Base-by-base conservation (phyloP, 164 flowering plant species). In the Chloranthus sessilifolius region DNA sequence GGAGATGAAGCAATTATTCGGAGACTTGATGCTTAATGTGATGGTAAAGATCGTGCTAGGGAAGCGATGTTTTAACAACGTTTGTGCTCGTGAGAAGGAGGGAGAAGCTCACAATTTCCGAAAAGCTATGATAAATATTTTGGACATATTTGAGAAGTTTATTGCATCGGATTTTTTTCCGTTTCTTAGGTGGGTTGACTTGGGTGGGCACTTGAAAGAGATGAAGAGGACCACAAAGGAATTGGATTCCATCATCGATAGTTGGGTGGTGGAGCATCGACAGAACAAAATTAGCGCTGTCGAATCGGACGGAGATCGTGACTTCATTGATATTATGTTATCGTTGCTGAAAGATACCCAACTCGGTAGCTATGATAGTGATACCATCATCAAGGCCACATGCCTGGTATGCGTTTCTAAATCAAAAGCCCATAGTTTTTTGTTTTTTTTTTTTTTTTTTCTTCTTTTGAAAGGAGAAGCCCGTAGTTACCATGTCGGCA, bases 291-390 rank as follows among this genome's bases (percentile, higher is more conserved):
- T 16, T 1, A 21, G 17, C 15, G 33, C 43, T 16, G 12, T 4
- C 5, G 44, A n/a, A 3, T 9, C 20, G 12, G 29, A 2, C 3
- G 33, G 31, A 5, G 26, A 15, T 2, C 33, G 4, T 1, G 53
- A 56, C 27, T 56, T 56, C 46, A 48, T 56, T 4, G 53, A 56
- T 28, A 53, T 56, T 19, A 17, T 56, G 45, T 28, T 56, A 25
- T 56, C 61, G 2, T 12, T 11, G 1, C 14, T 47, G 29, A 37
- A 56, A 38, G 37, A 56, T 15, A 33, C 22, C 5, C 27, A 28
- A 14, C 11, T 56, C 35, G 21, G 53, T 17, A 36, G 20, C 23
- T 37, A 28, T 48, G 53, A 47, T 30, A 15, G 17, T 5, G 53
- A 47, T 23, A 47, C 36, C 20, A 21, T 47, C 12, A 37, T 56